phyloP scores from a whole-genome alignment of 2,329 filamentous ascomycete genomes.

The Clonostachys solani region DNA sequence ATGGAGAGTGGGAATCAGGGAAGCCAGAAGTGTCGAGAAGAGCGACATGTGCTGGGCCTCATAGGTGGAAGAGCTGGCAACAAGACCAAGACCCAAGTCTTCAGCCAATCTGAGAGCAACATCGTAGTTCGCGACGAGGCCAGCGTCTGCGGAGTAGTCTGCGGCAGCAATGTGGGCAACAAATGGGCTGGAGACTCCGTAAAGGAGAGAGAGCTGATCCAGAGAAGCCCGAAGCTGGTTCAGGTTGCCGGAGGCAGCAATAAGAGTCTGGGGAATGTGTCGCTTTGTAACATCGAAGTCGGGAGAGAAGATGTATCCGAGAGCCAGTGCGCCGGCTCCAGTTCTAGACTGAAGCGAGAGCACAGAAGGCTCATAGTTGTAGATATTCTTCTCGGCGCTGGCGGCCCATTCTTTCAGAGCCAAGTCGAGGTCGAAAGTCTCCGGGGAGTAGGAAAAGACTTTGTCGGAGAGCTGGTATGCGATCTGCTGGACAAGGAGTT shows the following conservation, averaged over 20 bases:
- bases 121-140: slow-evolving; percentile 84
- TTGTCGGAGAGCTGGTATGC: slow-evolving; percentile 95
- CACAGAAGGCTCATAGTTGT: slow-evolving; percentile 75
- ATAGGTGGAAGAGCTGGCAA: slow-evolving; percentile 81
- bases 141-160: slow-evolving; percentile 68
- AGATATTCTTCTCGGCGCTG: slow-evolving; percentile 69
- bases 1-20: slow-evolving; percentile 77
- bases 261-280: slow-evolving; percentile 83
- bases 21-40: slow-evolving; percentile 78
- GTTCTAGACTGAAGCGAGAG: slow-evolving; percentile 80
- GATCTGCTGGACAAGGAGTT: slow-evolving; percentile 92
- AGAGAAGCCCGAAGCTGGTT: slow-evolving; percentile 76
- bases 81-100: slow-evolving; percentile 82
- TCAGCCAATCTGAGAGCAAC: slow-evolving; percentile 77
- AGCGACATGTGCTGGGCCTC: slow-evolving; percentile 95
- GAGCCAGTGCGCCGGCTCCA: slow-evolving; percentile 84
- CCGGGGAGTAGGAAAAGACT: slow-evolving; percentile 93
- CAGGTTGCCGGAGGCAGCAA: slow-evolving; percentile 82
- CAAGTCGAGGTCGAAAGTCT: slow-evolving; percentile 85
- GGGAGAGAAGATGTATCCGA: slow-evolving; percentile 96
- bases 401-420: slow-evolving; percentile 76
- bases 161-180: slow-evolving; percentile 89
- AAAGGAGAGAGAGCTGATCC: slow-evolving; percentile 88
- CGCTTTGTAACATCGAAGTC: slow-evolving; percentile 93
- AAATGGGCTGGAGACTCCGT: slow-evolving; percentile 87